phyloP scores from a whole-genome alignment of 257 asterid genomes.

The Mitragyna speciosa region DNA sequence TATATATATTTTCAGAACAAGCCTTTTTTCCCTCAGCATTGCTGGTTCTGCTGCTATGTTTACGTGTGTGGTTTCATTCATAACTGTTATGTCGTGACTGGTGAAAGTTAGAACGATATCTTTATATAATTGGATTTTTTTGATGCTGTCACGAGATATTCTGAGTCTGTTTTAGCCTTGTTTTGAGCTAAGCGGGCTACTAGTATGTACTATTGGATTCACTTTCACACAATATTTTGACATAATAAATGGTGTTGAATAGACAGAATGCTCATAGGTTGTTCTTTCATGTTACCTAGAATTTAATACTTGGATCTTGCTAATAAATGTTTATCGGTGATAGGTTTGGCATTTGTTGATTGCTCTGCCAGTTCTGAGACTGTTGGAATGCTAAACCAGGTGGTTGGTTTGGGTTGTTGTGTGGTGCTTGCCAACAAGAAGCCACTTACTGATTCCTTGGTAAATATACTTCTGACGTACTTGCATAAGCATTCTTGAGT shows the following conservation, averaged over 20 bases:
- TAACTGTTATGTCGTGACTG: not conserved
- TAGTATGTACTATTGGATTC: not conserved
- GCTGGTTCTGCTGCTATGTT: no score
- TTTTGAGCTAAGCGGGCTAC: not conserved
- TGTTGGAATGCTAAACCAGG: conserved; percentile 49
- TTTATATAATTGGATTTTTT: not conserved
- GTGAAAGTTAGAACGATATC: not conserved
- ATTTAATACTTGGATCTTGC: not conserved
- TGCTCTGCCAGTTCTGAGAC: conserved; percentile 96
- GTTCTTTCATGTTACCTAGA: not conserved
- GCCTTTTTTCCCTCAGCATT: no score
- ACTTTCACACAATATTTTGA: not conserved
- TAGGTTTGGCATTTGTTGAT: conserved; percentile 80
- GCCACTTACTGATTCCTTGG: conserved; percentile 81
- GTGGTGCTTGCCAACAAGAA: conserved; percentile 93
- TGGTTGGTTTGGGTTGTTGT: conserved; percentile 55
- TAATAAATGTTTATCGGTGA: conserved; percentile 17
- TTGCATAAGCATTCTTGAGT: conserved; percentile 15
- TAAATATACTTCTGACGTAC: conserved; percentile 25
- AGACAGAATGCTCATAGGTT: not conserved
- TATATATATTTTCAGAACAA: no score
- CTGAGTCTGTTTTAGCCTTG: not conserved
- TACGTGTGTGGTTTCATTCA: not conserved
- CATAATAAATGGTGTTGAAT: not conserved
- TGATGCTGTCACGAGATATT: not conserved